Evolutionary conservation across 1,139 yeast species (phyloP), one percentile per base, ranked within the genome.

Genomic region (Nakaseomyces uthaithaninus): DNA sequence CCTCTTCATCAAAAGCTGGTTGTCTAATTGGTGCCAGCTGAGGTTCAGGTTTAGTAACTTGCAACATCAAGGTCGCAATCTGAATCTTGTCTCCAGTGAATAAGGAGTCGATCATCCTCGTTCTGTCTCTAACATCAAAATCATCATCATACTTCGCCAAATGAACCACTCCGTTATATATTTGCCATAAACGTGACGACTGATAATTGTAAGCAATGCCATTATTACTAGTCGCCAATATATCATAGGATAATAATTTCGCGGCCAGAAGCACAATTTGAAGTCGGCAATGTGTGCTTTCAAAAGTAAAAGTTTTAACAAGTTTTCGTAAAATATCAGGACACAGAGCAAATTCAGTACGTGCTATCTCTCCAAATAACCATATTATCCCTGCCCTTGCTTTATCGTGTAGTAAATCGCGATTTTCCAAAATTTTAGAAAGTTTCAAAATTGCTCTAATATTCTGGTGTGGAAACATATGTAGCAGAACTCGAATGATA

Each of bases 351-450:
- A 71, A 68, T 11, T 69, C 68, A 9, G 66, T 51, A 1, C 61
- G 60, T 1, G 72, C 60, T 54, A 83, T 80, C 55, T 91, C 97
- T 2, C 97, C 96, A 35, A 91, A 74, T 10, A 89, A 71, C 97
- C 97, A 93, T 14, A 91, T 71, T 16, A 87, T 78, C 42, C 93
- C 82, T 1, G 94, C 87, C 48, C 79, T 75, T 0, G 97, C 95
- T 14, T 69, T 47, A 52, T 59, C 54, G 47, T 63, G 42, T 37
- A 56, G 28, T 17, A 45, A 43, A 27, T 48, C 43, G 12, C 45
- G 37, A 9, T 37, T 37, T 25, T 49, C 42, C 26, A 59, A 34
- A 11, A 54, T 43, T 17, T 49, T 56, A 1, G 73, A 66, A 23
- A 75, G 58, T 45, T 62, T 67, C 40, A 63, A 60, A 39, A 75